These are phyloP conservation scores for Helotiales sp. DNA, from an alignment of 2,329 filamentous ascomycete species.

Conservation along the genomic window DNA sequence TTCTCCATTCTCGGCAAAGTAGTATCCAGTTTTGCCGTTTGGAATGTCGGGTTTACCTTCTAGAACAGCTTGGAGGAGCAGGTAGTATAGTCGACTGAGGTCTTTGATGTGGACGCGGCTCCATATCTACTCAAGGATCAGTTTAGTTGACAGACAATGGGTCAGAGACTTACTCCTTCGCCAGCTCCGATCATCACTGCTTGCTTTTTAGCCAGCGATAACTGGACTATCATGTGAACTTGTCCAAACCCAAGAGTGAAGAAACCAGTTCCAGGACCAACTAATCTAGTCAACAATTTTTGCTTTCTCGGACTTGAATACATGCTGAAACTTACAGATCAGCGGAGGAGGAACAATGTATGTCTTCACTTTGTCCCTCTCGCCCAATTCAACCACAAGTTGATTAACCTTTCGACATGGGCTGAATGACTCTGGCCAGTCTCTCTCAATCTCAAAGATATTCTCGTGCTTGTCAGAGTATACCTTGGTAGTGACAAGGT, in stretches of 20 bases:
- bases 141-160: background rate
- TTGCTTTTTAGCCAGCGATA: constrained; percentile 35
- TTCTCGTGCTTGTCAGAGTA: constrained; percentile 45
- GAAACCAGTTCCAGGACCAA: constrained; percentile 43
- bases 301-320: background rate
- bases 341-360: constrained; percentile 47
- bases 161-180: constrained; percentile 18
- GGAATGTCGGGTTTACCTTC: constrained; percentile 33
- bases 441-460: constrained; percentile 43
- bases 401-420: constrained; percentile 47
- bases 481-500: constrained; percentile 33
- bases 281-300: background rate
- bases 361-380: constrained; percentile 43
- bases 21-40: constrained; percentile 40
- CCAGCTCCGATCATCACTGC: constrained; percentile 40
- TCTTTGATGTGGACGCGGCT: constrained; percentile 48
- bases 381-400: constrained; percentile 41
- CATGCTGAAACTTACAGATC: constrained; percentile 37
- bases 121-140: constrained; percentile 32
- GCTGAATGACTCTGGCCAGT: constrained; percentile 38
- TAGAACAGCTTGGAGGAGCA: constrained; percentile 38
- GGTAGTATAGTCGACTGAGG: constrained; percentile 42
- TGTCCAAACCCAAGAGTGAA: constrained; percentile 43
- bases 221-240: constrained; percentile 38
- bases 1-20: constrained; percentile 43